Base-by-base conservation (phyloP, 2,329 filamentous ascomycete species). In the Claviceps sp. region DNA sequence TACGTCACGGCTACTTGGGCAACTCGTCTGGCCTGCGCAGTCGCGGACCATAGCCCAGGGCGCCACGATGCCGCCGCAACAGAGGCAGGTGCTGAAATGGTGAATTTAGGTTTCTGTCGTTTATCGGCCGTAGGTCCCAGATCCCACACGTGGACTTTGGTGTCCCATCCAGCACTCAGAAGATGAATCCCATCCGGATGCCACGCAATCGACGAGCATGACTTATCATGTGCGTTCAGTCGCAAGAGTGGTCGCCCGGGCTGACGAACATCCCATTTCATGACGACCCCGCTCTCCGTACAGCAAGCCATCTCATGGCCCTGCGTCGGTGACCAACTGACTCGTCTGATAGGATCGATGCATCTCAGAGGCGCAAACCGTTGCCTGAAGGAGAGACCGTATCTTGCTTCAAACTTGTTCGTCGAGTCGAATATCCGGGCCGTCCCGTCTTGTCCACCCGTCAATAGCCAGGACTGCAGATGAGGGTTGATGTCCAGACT, bases 181-280 rank as follows among this genome's bases (percentile, higher is more conserved):
- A 85, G 66, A 58, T 85, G 80, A n/a, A 76, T 72, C 14, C 82
- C 82, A 60, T 85, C 82, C 0, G 80, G 78, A 57, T 86, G 82
- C 82, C 82, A 86, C 3, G 78, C 74, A 44, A 84, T 77, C 0
- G 78, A 73, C 2, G 76, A 71, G 59, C 78, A 80, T 0, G 76
- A 70, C 56, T 76, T 80, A 52, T 81, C 77, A 59, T 84, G 81
- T 0, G 77, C 81, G 34, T 78, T 77, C 58, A 84, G 77, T 56
- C 77, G 74, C 48, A 84, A 61, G 13, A 81, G 59, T 1, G 80
- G 80, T 10, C 72, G 70, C 16, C 63, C 65, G 5, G 73, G 59
- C 58, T 78, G 79, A 6, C 80, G 72, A 4, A 81, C 72, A 62
- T 84, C 81, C 79, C 81, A 84, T 59, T 83, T 82, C 56, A 82